phyloP scores from a whole-genome alignment of 2,329 filamentous ascomycete genomes.

The Pyrenochaeta sp. region DNA sequence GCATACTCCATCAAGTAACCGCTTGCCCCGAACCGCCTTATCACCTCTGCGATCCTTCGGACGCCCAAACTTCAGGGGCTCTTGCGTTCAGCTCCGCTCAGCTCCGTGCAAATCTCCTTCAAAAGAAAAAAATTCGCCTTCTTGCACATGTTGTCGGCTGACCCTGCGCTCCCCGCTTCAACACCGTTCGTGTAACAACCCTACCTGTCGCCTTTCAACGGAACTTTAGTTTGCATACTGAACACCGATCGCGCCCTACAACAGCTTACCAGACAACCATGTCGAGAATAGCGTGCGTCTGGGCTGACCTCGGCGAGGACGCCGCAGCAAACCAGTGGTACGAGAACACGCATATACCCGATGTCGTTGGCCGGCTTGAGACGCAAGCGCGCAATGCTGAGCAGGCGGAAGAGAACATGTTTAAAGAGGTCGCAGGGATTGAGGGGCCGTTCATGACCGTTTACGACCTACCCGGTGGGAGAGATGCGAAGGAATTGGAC shows the following conservation, averaged over 20 bases:
- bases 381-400: slow-evolving; percentile 15
- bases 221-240: background rate
- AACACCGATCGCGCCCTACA: background rate
- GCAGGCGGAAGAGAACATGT: slow-evolving; percentile 17
- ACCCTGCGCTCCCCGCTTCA: background rate
- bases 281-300: slow-evolving; percentile 21
- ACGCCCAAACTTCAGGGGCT: background rate
- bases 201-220: no score
- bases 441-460: slow-evolving; percentile 18
- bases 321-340: slow-evolving; percentile 14
- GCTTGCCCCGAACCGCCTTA: background rate
- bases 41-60: background rate
- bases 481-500: slow-evolving; percentile 13
- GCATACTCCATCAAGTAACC: background rate
- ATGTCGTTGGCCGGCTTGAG: slow-evolving; percentile 11
- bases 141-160: background rate
- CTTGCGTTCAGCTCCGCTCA: background rate
- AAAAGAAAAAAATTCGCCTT: background rate
- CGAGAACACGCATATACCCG: slow-evolving; percentile 16
- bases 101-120: background rate
- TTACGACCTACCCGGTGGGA: slow-evolving; percentile 16
- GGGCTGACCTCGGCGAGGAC: slow-evolving; percentile 18
- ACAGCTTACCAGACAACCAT: slow-evolving; percentile 5
- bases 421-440: slow-evolving; percentile 19
- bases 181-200: background rate